These are phyloP conservation scores for Torrubiellomyces zombiae DNA, from an alignment of 2,329 filamentous ascomycete species.

Conservation along the genomic window DNA sequence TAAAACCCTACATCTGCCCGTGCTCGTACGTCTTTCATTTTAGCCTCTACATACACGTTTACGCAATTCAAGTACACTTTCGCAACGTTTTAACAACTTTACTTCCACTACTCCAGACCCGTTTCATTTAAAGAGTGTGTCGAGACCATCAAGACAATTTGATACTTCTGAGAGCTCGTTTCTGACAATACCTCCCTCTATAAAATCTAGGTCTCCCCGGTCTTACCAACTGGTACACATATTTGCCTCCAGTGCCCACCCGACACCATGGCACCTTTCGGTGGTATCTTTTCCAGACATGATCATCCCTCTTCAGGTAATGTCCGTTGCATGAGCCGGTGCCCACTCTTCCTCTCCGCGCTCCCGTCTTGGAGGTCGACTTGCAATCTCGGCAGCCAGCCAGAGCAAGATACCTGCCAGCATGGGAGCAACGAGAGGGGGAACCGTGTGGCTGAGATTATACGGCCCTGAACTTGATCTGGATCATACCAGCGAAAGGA, in stretches of 20 bases:
- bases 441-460: conserved; percentile 56
- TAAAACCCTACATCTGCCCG: no score
- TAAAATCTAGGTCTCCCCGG: conserved; percentile 2
- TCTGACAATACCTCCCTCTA: no score
- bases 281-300: conserved; percentile 19
- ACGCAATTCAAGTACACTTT: no score
- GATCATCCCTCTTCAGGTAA: conserved; percentile 23
- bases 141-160: no score
- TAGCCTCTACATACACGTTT: no score
- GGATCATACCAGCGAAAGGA: conserved; percentile 99
- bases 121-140: no score
- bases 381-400: no score
- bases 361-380: neutral
- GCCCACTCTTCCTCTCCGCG: conserved; percentile 16
- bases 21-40: no score
- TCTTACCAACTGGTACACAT: conserved; percentile 10
- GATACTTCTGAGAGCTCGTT: no score
- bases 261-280: conserved; percentile 18
- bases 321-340: conserved; percentile 47
- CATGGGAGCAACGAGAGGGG: conserved; percentile 5
- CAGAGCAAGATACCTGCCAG: no score
- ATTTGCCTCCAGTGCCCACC: conserved; percentile 7
- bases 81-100: no score
- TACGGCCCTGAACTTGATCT: conserved; percentile 91
- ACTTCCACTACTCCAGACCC: no score